Percentiles rank a stretch among this genome's conserved stretches.
phyloP scores from a whole-genome alignment of 345 rosid genomes.

The Zanthoxylum bungeanum region DNA sequence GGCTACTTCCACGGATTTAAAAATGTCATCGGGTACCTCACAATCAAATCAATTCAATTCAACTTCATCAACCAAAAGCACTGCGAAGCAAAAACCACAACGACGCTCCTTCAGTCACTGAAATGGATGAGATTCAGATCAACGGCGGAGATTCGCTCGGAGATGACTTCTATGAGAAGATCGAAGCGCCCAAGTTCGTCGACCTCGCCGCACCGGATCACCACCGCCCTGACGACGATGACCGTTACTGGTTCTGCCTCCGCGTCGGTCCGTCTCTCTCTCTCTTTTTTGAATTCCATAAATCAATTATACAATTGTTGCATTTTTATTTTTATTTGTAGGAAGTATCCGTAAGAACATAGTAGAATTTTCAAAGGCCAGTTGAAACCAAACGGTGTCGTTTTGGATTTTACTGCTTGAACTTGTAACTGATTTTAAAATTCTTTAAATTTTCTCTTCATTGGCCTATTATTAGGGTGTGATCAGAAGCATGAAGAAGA shows the following conservation, averaged over 20 bases:
- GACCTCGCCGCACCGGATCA: slow-evolving; percentile 80
- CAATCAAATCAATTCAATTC: too few relatives aligned
- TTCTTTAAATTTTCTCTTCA: not conserved
- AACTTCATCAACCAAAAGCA: not conserved
- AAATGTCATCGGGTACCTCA: slow-evolving; percentile 12
- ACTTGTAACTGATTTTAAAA: not conserved
- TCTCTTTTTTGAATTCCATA: not conserved
- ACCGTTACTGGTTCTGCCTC: slow-evolving; percentile 93
- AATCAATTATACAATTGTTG: too few relatives aligned
- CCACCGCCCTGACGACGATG: slow-evolving; percentile 42
- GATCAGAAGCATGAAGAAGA: slow-evolving; percentile 93
- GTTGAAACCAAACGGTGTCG: not conserved
- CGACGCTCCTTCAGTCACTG: slow-evolving; percentile 3
- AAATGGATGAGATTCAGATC: slow-evolving; percentile 49
- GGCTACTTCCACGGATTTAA: slow-evolving; percentile 30
- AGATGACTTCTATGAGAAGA: slow-evolving; percentile 79
- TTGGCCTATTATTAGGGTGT: slow-evolving; percentile 70
- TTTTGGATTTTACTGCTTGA: not conserved
- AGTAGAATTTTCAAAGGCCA: too few relatives aligned
- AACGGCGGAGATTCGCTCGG: too few relatives aligned
- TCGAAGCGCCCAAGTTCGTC: slow-evolving; percentile 95
- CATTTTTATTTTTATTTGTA: too few relatives aligned
- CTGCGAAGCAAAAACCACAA: not conserved
- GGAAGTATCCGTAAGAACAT: too few relatives aligned
- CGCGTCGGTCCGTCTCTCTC: slow-evolving; percentile 60